phyloP scores from a whole-genome alignment of 2,329 filamentous ascomycete genomes.

The Diaporthe vaccinii region DNA sequence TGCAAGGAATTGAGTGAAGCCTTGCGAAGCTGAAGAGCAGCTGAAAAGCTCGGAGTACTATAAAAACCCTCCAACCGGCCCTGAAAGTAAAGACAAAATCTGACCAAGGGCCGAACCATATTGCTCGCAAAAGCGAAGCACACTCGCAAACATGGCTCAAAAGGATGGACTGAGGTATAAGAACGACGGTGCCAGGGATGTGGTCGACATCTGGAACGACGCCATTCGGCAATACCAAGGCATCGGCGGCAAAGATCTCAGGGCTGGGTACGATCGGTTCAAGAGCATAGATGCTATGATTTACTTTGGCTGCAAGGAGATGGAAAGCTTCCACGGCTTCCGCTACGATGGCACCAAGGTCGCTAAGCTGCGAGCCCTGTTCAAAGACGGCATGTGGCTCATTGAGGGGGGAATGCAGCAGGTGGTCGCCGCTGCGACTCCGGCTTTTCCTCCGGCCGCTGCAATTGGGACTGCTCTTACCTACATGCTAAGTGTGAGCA shows the following conservation, averaged over 20 bases:
- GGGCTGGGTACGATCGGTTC: neutral
- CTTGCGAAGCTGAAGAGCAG: neutral
- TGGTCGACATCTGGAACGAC: slow-evolving; percentile 14
- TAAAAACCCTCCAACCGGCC: neutral
- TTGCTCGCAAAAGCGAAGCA: neutral
- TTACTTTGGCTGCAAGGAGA: slow-evolving; percentile 18
- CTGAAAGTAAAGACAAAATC: too few species aligned
- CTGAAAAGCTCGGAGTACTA: neutral
- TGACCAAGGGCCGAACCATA: neutral
- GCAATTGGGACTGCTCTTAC: slow-evolving; percentile 9
- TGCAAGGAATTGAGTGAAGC: neutral
- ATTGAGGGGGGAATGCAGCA: slow-evolving; percentile 7
- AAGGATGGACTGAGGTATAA: neutral
- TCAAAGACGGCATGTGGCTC: neutral
- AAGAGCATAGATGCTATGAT: neutral
- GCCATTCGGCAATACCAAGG: slow-evolving; percentile 11
- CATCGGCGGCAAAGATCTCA: slow-evolving; percentile 10
- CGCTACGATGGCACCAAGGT: slow-evolving; percentile 17
- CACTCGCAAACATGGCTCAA: neutral
- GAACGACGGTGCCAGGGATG: neutral
- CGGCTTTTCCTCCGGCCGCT: slow-evolving; percentile 6
- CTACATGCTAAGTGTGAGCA: neutral
- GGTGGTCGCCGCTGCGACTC: slow-evolving; percentile 6
- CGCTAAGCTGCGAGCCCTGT: slow-evolving; percentile 1
- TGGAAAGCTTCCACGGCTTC: slow-evolving; percentile 11